Percentiles rank a stretch among this genome's conserved stretches.
These are phyloP conservation scores for Hypoxylon sp. DNA, from an alignment of 2,329 filamentous ascomycete genomes.

Conservation along the genomic window DNA sequence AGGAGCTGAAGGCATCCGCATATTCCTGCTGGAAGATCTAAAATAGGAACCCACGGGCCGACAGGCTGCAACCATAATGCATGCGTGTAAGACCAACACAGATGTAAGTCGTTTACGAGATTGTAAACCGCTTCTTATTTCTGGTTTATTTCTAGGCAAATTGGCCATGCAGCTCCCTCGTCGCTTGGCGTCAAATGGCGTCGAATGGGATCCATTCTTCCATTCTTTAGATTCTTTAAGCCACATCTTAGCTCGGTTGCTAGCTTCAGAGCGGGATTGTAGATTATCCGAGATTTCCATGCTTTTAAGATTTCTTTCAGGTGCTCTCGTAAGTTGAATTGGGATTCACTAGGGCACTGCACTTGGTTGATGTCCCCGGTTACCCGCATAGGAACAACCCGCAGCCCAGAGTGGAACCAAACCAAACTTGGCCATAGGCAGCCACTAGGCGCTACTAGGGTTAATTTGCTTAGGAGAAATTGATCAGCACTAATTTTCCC, in stretches of 20 bases:
- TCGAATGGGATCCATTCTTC: background rate
- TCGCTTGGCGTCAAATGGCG: conserved; percentile 2
- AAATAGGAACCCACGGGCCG: conserved; percentile 17
- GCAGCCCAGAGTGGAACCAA: background rate
- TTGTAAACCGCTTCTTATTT: background rate
- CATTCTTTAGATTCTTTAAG: background rate
- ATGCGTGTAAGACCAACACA: background rate
- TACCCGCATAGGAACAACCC: background rate
- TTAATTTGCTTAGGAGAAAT: background rate
- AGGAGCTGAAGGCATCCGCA: conserved; percentile 4
- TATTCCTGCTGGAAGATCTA: conserved; percentile 16
- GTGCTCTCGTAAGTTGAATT: background rate
- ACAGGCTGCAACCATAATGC: background rate
- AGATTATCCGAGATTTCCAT: conserved; percentile 4
- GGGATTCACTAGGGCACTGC: background rate
- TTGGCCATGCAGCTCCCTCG: background rate
- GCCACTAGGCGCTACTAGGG: background rate
- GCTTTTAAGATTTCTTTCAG: too few relatives aligned
- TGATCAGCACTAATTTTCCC: conserved; percentile 5
- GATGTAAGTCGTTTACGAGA: background rate
- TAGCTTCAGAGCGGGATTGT: background rate
- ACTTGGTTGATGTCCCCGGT: background rate
- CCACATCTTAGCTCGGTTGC: background rate
- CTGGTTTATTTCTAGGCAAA: background rate
- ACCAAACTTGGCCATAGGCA: background rate